Conservation (phyloP, 495 filamentous ascomycete species). For the Penicillium robsamsonii region DNA sequence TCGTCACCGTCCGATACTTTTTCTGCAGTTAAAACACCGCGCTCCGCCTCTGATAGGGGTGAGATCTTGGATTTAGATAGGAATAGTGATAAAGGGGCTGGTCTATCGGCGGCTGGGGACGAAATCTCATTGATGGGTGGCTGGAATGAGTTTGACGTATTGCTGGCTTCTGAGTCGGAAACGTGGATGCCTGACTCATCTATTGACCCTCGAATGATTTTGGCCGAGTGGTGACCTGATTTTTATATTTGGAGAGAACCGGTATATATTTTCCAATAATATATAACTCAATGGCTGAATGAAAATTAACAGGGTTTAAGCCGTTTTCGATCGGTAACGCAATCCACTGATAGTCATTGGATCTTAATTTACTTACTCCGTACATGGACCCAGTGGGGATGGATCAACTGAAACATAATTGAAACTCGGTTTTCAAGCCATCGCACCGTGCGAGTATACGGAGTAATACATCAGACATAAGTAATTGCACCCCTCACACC, state of each 20-base stretch:
- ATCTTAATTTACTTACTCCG: background rate
- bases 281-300: background rate
- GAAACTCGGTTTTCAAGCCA: constrained; percentile 2
- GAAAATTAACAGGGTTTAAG: background rate
- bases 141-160: constrained; percentile 43
- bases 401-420: constrained; percentile 4
- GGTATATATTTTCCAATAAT: background rate
- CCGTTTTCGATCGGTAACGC: background rate
- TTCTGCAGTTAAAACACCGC: constrained; percentile 16
- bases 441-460: background rate
- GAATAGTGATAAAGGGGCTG: constrained; percentile 9
- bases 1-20: constrained; percentile 10
- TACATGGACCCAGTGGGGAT: background rate
- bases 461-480: too few relatives aligned
- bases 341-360: constrained; percentile 6
- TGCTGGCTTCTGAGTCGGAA: constrained; percentile 34
- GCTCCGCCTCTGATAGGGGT: background rate
- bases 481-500: too few relatives aligned
- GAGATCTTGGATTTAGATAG: too few relatives aligned
- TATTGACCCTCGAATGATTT: constrained; percentile 22
- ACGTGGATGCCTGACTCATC: constrained; percentile 10
- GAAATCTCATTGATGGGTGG: constrained; percentile 9
- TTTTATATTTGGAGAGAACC: too few relatives aligned
- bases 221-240: constrained; percentile 8
- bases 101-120: constrained; percentile 12